Evolutionary conservation across 805 yeast species (phyloP).

Genomic region (Pichia ethanolica): DNA sequence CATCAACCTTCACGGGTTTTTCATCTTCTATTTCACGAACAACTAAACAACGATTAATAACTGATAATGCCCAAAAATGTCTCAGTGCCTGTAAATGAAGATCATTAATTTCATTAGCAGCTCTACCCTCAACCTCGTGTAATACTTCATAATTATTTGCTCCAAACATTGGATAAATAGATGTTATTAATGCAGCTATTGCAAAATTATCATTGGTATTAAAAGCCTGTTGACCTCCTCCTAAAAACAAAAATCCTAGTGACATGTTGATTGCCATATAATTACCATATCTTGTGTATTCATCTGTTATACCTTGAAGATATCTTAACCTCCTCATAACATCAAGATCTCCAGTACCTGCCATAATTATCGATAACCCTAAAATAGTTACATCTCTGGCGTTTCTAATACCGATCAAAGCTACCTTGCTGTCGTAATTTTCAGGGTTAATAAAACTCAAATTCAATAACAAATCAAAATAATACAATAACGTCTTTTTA

Average conservation of each 20-base stretch:
- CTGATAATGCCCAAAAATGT: conserved; percentile 85
- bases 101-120: conserved; percentile 25
- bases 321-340: conserved; percentile 65
- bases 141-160: conserved; percentile 20
- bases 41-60: conserved; percentile 74
- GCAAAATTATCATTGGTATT: conserved; percentile 50
- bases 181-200: conserved; percentile 59
- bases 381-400: conserved; percentile 55
- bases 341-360: conserved; percentile 85
- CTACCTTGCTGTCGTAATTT: conserved; percentile 52
- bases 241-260: conserved; percentile 79
- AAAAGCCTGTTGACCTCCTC: conserved; percentile 88
- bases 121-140: not conserved
- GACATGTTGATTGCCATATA: conserved; percentile 76
- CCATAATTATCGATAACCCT: conserved; percentile 68
- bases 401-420: conserved; percentile 45
- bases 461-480: conserved; percentile 44
- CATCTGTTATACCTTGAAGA: conserved; percentile 50
- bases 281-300: conserved; percentile 48
- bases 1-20: conserved; percentile 42
- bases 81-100: conserved; percentile 78
- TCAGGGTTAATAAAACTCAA: conserved; percentile 35
- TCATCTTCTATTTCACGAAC: conserved; percentile 61
- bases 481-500: conserved; percentile 46
- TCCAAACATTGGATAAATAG: conserved; percentile 74